phyloP scores from a whole-genome alignment of 768 basidiomycete species.

The Lactarius pseudohatsudake region DNA sequence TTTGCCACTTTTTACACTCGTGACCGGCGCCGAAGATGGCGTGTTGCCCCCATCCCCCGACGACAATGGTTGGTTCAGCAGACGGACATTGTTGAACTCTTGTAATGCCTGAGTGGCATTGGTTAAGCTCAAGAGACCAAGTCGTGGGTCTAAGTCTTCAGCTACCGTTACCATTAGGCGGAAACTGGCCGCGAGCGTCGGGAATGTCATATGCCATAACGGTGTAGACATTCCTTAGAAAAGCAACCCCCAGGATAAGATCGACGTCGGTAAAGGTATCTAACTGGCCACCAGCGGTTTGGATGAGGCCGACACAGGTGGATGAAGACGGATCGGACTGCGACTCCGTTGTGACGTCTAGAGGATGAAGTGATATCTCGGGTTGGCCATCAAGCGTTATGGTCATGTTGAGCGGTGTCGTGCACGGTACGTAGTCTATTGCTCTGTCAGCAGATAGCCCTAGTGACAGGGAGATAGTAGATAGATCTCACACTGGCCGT shows the following conservation, averaged over 20 bases:
- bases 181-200: conserved; percentile 46
- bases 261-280: conserved; percentile 45
- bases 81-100: conserved; percentile 70
- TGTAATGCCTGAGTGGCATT: conserved; percentile 58
- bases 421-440: conserved; percentile 74
- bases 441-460: conserved; percentile 19
- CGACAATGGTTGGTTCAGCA: conserved; percentile 57
- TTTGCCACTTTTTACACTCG: conserved; percentile 34
- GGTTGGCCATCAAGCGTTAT: conserved; percentile 60
- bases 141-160: conserved; percentile 39
- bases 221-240: conserved; percentile 72
- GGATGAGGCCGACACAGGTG: conserved; percentile 67
- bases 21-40: conserved; percentile 1
- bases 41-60: conserved; percentile 17
- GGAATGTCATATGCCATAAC: conserved; percentile 69
- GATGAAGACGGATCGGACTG: conserved; percentile 42
- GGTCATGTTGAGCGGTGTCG: conserved; percentile 67
- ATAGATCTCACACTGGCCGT: conserved; percentile 60
- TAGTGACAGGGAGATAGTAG: background rate
- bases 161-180: conserved; percentile 29
- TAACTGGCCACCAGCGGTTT: conserved; percentile 50
- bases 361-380: conserved; percentile 66
- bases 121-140: conserved; percentile 66
- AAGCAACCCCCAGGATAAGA: conserved; percentile 77
- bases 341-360: conserved; percentile 63